phyloP scores from a whole-genome alignment of 495 filamentous ascomycete species.

The Diplogelasinospora grovesii region DNA sequence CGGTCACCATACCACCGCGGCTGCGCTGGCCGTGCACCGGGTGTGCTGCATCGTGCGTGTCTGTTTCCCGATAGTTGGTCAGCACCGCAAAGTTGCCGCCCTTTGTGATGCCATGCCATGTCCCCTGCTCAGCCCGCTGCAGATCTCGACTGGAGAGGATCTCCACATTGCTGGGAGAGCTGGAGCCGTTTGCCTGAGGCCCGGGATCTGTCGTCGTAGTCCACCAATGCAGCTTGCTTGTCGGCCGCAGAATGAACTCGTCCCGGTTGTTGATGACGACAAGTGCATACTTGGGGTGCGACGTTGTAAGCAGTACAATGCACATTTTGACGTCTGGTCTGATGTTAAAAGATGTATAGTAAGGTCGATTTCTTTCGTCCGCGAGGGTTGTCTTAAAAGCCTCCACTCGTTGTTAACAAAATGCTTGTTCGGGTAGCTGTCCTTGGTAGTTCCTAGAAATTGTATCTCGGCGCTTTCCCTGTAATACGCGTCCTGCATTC shows the following conservation, averaged over 20 bases:
- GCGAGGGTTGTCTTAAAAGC: too few species aligned
- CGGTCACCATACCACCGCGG: constrained; percentile 78
- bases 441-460: too few species aligned
- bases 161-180: constrained; percentile 20
- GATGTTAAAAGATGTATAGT: background rate
- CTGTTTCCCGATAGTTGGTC: constrained; percentile 88
- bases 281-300: constrained; percentile 82
- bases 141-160: constrained; percentile 47
- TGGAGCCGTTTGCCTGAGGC: constrained; percentile 1
- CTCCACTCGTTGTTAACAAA: too few species aligned
- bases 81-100: constrained; percentile 81
- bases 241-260: constrained; percentile 89
- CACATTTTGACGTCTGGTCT: constrained; percentile 57
- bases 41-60: constrained; percentile 41
- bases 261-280: constrained; percentile 92
- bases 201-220: constrained; percentile 29
- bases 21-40: constrained; percentile 56
- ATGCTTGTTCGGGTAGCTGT: too few species aligned
- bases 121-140: constrained; percentile 56
- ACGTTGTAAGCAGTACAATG: constrained; percentile 82
- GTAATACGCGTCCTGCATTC: too few species aligned
- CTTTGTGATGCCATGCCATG: constrained; percentile 88
- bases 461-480: too few species aligned
- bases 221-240: constrained; percentile 81
- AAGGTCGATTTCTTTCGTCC: too few species aligned